phyloP scores from a whole-genome alignment of 106 monocot genomes.

The Acorus gramineus region DNA sequence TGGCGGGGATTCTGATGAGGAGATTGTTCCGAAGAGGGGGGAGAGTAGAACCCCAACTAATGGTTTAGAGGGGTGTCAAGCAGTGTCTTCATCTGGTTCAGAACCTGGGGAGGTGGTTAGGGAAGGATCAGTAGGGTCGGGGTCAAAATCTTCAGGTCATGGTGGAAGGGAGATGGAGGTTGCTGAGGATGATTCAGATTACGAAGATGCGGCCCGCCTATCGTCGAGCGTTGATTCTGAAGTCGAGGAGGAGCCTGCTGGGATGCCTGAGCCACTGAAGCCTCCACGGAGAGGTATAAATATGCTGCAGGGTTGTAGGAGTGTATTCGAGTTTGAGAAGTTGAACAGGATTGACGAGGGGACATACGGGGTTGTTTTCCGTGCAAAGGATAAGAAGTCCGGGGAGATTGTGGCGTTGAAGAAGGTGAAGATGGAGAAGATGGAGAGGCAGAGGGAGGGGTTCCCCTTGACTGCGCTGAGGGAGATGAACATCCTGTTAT shows the following conservation, averaged over 20 bases:
- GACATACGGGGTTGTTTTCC: constrained; percentile 88
- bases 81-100: constrained; percentile 9
- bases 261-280: constrained; percentile 16
- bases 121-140: constrained; percentile 32
- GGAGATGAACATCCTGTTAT: constrained; percentile 78
- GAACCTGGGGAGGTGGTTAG: constrained; percentile 50
- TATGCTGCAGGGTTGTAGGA: constrained; percentile 82
- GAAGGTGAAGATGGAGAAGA: constrained; percentile 75
- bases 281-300: constrained; percentile 48
- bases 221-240: constrained; percentile 27
- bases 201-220: background rate
- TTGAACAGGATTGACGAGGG: constrained; percentile 85
- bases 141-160: constrained; percentile 33
- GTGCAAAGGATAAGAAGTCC: constrained; percentile 72
- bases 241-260: constrained; percentile 6
- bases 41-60: constrained; percentile 7
- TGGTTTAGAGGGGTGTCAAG: constrained; percentile 19
- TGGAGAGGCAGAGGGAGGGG: constrained; percentile 95
- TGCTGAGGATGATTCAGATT: constrained; percentile 12
- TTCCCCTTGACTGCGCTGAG: constrained; percentile 78
- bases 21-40: constrained; percentile 13
- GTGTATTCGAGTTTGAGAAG: constrained; percentile 84
- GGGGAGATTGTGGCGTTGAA: constrained; percentile 80
- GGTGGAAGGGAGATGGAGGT: constrained; percentile 32
- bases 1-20: constrained; percentile 8